Evolutionary conservation across 257 asterid species (phyloP).

Genomic region (Fraxinus cuspidata): DNA sequence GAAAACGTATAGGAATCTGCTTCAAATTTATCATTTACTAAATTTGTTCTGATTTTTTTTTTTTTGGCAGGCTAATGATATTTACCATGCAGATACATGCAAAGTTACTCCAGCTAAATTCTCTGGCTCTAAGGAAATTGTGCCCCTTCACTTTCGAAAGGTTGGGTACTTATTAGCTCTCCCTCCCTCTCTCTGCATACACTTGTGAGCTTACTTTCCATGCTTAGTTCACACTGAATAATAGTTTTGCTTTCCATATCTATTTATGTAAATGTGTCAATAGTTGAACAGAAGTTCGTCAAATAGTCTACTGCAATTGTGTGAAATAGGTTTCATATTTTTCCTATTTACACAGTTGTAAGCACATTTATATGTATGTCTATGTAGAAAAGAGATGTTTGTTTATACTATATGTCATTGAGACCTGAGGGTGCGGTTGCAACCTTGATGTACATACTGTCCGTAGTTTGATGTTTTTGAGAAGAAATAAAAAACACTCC

Average conservation of each 20-base stretch:
- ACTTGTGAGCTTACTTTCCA: not conserved
- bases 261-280: not conserved
- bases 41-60: constrained; percentile 20
- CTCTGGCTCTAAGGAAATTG: constrained; percentile 91
- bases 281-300: not conserved
- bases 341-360: not conserved
- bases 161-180: constrained; percentile 36
- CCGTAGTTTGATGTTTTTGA: not conserved
- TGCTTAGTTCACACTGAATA: not conserved
- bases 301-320: not conserved
- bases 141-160: constrained; percentile 81
- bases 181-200: constrained; percentile 2
- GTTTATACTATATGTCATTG: not conserved
- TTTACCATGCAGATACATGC: constrained; percentile 82
- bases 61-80: constrained; percentile 66
- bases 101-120: constrained; percentile 96
- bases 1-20: constrained; percentile 11
- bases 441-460: not conserved
- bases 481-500: not conserved
- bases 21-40: constrained; percentile 16
- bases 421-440: not conserved
- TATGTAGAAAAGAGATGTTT: not conserved
- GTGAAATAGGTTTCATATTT: not conserved
- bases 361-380: not conserved
- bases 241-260: not conserved